A percentile compares a stretch with the other conserved stretches of the same genome.
Conservation (phyloP, 495 filamentous ascomycete genomes). For the Penicillium canariense region DNA sequence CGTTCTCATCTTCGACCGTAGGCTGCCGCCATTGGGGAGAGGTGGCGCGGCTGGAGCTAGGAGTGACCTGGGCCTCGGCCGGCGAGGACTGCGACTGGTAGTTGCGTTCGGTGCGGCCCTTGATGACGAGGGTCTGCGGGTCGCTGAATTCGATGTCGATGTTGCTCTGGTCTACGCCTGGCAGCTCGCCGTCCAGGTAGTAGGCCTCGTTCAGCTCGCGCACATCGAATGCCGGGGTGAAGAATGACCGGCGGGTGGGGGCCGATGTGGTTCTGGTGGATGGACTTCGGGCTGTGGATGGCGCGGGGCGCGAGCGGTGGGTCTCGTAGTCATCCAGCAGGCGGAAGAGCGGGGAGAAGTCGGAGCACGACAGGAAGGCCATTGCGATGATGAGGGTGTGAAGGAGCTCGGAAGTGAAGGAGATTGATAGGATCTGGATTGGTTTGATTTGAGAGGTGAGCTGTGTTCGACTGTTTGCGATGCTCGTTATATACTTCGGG, state of each 20-base stretch:
- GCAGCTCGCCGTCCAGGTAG: conserved; percentile 84
- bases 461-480: too few species aligned
- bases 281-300: neutral
- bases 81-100: conserved; percentile 31
- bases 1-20: conserved; percentile 64
- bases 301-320: conserved; percentile 32
- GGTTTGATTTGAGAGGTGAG: too few species aligned
- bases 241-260: conserved; percentile 37
- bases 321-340: conserved; percentile 73
- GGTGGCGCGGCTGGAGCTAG: neutral
- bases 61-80: neutral
- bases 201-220: conserved; percentile 65
- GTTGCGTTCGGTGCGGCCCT: conserved; percentile 62
- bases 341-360: conserved; percentile 68
- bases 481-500: conserved; percentile 3
- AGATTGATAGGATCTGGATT: neutral
- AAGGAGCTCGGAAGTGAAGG: neutral
- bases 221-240: conserved; percentile 79
- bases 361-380: conserved; percentile 62
- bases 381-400: conserved; percentile 42
- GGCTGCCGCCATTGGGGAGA: conserved; percentile 41
- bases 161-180: conserved; percentile 75
- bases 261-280: conserved; percentile 10
- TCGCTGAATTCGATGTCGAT: conserved; percentile 85
- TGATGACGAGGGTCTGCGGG: conserved; percentile 68